A percentile compares a stretch with the other conserved stretches of the same genome.
Evolutionary conservation across 148 eudicot genomes (phyloP).

Genomic region (Diospyros lotus): DNA sequence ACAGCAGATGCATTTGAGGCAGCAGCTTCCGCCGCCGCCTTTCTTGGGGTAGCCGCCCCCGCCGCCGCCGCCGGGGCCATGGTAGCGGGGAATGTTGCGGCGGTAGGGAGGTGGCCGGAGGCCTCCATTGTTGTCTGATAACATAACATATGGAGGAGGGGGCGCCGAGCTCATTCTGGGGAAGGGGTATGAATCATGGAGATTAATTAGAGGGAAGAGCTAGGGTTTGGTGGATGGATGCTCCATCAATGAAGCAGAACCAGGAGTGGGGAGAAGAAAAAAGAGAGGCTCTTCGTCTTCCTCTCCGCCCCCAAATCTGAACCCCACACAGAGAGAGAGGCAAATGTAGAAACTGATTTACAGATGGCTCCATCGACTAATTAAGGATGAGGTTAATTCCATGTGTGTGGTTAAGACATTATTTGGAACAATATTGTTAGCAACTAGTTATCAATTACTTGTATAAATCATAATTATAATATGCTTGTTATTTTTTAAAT

Average conservation of each 20-base stretch:
- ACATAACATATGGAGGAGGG: constrained; percentile 35
- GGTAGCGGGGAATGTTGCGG: constrained; percentile 23
- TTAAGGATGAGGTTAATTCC: neutral
- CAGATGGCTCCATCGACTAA: neutral
- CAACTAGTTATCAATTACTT: too few species aligned
- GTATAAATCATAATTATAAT: too few species aligned
- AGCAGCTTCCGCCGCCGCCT: constrained; percentile 17
- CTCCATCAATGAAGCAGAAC: constrained; percentile 13
- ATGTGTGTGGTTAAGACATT: constrained; percentile 9
- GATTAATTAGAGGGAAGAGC: too few species aligned
- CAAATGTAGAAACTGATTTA: neutral
- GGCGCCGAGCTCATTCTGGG: constrained; percentile 26
- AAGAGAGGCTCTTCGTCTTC: constrained; percentile 13
- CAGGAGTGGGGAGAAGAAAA: constrained; percentile 7
- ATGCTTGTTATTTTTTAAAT: too few species aligned
- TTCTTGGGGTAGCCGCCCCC: too few species aligned
- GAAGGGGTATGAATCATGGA: too few species aligned
- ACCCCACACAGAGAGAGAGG: neutral
- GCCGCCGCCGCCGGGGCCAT: constrained; percentile 14
- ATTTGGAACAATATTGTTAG: too few species aligned
- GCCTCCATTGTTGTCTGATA: constrained; percentile 18
- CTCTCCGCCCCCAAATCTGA: constrained; percentile 11
- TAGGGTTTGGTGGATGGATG: neutral
- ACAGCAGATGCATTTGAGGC: constrained; percentile 45
- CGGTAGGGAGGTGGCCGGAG: constrained; percentile 30